Conservation (phyloP, 495 filamentous ascomycete species). For the Aspergillus mulundensis region DNA sequence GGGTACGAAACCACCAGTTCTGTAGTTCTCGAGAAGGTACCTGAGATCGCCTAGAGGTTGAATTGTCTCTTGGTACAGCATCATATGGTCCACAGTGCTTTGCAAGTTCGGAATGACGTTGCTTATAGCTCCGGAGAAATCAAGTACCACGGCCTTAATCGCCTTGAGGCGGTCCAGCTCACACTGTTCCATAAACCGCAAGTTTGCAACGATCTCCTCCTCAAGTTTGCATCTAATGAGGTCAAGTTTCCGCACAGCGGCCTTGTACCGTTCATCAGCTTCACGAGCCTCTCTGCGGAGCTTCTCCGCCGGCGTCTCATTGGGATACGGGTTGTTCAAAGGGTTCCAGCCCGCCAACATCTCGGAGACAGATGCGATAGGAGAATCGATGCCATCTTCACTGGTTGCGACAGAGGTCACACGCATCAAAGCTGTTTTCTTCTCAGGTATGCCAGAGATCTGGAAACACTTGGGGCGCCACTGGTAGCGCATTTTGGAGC, state of each 20-base stretch:
- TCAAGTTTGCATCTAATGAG: conserved; percentile 87
- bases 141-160: conserved; percentile 94
- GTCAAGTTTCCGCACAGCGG: conserved; percentile 76
- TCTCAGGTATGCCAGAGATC: conserved; percentile 79
- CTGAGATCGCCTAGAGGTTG: conserved; percentile 87
- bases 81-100: conserved; percentile 94
- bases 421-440: conserved; percentile 67
- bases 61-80: conserved; percentile 97
- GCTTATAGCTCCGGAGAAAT: conserved; percentile 96
- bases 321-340: conserved; percentile 80
- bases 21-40: conserved; percentile 96
- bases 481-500: conserved; percentile 93
- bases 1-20: conserved; percentile 87
- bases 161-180: conserved; percentile 94
- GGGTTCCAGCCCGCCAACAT: conserved; percentile 90
- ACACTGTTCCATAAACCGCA: conserved; percentile 96
- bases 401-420: conserved; percentile 61
- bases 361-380: conserved; percentile 75
- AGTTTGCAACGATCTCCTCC: conserved; percentile 85
- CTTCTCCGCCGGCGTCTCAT: conserved; percentile 83
- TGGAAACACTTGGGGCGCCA: conserved; percentile 93
- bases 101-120: conserved; percentile 97
- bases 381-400: conserved; percentile 62
- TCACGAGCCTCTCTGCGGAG: conserved; percentile 86
- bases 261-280: conserved; percentile 91